These are phyloP conservation scores for Begonia loranthoides DNA, from an alignment of 306 rosid genomes.

Conservation along the genomic window DNA sequence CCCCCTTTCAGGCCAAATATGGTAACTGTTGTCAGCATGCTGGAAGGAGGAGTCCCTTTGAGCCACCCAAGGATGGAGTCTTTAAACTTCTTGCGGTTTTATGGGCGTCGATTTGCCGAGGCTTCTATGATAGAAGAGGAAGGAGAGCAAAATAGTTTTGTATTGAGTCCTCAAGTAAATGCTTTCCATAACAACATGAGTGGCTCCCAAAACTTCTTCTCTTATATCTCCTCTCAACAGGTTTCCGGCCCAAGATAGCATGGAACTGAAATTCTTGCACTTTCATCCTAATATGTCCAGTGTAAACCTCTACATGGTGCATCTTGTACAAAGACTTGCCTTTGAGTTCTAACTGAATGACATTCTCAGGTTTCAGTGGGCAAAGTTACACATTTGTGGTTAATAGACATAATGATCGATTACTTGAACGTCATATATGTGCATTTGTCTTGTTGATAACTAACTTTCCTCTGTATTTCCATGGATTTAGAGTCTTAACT, in stretches of 20 bases:
- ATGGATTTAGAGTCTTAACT: too few species aligned
- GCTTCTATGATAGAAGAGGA: conserved; percentile 54
- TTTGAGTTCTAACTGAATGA: neutral
- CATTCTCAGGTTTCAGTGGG: too few species aligned
- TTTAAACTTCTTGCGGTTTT: conserved; percentile 63
- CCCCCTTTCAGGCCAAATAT: conserved; percentile 73
- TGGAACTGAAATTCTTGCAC: neutral
- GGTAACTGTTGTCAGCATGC: conserved; percentile 59
- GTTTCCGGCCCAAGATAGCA: conserved; percentile 85
- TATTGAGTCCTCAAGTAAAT: conserved; percentile 15
- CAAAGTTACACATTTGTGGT: too few species aligned
- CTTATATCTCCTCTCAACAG: conserved; percentile 64
- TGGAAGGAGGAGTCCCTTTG: conserved; percentile 65
- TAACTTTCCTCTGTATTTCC: too few species aligned
- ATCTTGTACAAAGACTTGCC: conserved; percentile 4
- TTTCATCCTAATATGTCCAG: neutral
- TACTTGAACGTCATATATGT: too few species aligned
- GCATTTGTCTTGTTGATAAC: too few species aligned
- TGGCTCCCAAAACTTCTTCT: conserved; percentile 25
- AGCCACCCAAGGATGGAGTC: conserved; percentile 59
- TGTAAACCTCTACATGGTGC: conserved; percentile 1
- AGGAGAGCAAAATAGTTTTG: conserved; percentile 14
- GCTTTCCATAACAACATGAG: conserved; percentile 19
- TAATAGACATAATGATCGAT: too few species aligned
- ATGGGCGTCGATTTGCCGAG: conserved; percentile 67